Percentiles rank a stretch among this genome's conserved stretches.
Evolutionary conservation across 2,329 filamentous ascomycete genomes (phyloP).

Genomic region (Trichophyton verrucosum): DNA sequence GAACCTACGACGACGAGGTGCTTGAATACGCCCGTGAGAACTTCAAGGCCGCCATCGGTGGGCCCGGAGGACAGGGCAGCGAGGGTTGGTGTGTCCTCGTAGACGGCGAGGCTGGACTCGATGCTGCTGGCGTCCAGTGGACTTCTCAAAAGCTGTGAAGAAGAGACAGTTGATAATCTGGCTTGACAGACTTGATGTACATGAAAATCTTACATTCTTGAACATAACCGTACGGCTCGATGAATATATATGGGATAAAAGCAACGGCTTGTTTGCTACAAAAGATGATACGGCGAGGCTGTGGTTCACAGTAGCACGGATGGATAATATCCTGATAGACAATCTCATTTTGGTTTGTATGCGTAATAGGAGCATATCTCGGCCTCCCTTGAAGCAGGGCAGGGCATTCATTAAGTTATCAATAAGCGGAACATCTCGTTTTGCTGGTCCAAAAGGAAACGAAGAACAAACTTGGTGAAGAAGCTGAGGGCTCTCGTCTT

Average conservation of each 20-base stretch:
- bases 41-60: slow-evolving; percentile 57
- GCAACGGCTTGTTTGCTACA: background rate
- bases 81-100: slow-evolving; percentile 85
- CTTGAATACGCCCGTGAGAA: slow-evolving; percentile 55
- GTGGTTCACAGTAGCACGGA: background rate
- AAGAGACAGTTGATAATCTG: background rate
- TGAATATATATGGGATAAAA: background rate
- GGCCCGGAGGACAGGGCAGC: slow-evolving; percentile 51
- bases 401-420: background rate
- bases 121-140: slow-evolving; percentile 46
- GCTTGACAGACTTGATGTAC: background rate
- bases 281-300: background rate
- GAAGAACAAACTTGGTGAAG: background rate
- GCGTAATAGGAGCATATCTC: background rate
- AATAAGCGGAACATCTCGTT: background rate
- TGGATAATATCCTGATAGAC: background rate
- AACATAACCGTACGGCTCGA: background rate
- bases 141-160: slow-evolving; percentile 30
- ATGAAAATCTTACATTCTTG: background rate
- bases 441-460: background rate
- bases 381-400: background rate
- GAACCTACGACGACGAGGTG: slow-evolving; percentile 67
- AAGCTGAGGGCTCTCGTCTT: background rate
- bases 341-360: background rate
- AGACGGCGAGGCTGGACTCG: slow-evolving; percentile 53